These are phyloP conservation scores for Polytolypa hystricis DNA, from an alignment of 2,329 filamentous ascomycete species.

Conservation along the genomic window DNA sequence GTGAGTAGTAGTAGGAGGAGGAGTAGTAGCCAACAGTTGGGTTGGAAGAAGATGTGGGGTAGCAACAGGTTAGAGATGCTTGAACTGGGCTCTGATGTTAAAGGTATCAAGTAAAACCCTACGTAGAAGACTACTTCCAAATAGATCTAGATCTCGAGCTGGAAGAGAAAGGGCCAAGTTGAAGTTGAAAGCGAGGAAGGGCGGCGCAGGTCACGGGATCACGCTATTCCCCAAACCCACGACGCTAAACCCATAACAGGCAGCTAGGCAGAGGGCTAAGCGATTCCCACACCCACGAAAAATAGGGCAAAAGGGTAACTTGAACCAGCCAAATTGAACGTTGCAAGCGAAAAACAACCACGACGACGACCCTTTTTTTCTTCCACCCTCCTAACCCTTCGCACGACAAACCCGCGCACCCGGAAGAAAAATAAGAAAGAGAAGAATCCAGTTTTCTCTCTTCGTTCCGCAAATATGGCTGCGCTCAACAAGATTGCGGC, in stretches of 20 bases:
- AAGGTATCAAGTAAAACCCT: too few species aligned
- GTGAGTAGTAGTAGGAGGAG: too few species aligned
- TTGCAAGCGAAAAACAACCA: too few species aligned
- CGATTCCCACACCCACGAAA: constrained; percentile 9
- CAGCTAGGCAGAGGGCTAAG: constrained; percentile 3
- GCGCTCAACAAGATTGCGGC: constrained; percentile 95
- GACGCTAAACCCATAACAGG: background rate
- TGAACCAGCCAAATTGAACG: constrained; percentile 6
- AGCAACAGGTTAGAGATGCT: too few species aligned
- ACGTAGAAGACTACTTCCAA: too few species aligned
- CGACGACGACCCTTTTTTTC: constrained; percentile 6
- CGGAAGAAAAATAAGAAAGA: constrained; percentile 11
- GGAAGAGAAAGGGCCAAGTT: background rate
- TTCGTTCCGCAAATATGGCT: constrained; percentile 53
- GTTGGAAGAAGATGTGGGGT: too few species aligned
- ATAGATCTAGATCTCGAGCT: too few species aligned
- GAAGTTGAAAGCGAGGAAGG: background rate
- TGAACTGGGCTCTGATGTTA: too few species aligned
- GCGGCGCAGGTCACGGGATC: constrained; percentile 3
- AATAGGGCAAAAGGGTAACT: constrained; percentile 1
- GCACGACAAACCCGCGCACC: too few species aligned
- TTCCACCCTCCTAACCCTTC: constrained; percentile 6
- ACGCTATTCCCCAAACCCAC: background rate
- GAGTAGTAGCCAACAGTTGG: too few species aligned
- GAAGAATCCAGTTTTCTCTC: constrained; percentile 8